Base-by-base conservation (phyloP, 2,329 filamentous ascomycete species). In the Blastomyces silverae region DNA sequence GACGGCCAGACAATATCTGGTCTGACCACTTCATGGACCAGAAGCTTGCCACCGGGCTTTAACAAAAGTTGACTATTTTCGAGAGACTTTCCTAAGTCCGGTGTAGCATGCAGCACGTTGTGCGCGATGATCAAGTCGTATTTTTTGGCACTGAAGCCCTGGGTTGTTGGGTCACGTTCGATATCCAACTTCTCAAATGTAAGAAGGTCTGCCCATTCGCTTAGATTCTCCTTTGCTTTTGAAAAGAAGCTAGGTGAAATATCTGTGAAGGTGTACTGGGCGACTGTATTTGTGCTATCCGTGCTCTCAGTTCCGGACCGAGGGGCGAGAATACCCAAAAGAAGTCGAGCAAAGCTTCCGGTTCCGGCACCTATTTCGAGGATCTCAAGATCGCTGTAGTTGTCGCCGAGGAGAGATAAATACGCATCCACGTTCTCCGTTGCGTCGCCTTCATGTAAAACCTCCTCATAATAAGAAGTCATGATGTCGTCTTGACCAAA, bases 11-110 rank as follows among this genome's bases (percentile, higher is more conserved):
- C 62, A 20, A 71, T 52, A 13, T 69, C 62, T 10, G 62, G 60
- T 5, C 68, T 65, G 7, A 70, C 75, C 2, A 75, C 66, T 64
- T 83, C 81, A 2, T 78, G 63, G 0, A 81, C 52, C 3, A 82
- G 50, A 0, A 84, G 70, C 53, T 77, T 77, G 0, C 80, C 81
- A 2, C 79, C 80, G 0, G 81, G 77, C 63, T 76, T 78, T 6
- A 81, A 68, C 0, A 81, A 66, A 1, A 63, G 64, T 0, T 76
- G 73, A 0, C 75, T 68, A 64, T 80, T 75, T 5, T 42, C 76
- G 31, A 58, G 72, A 72, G 46, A 71, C 15, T 69, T 61, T 13
- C 67, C 75, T 53, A 64, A 64, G 57, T 15, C 46, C 13, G 3
- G 55, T 6, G 78, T 80, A 1, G 76, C 76, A 62, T 80, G 77